Conservation (phyloP, 2,329 filamentous ascomycete genomes). For the Fusarium chuoi region DNA sequence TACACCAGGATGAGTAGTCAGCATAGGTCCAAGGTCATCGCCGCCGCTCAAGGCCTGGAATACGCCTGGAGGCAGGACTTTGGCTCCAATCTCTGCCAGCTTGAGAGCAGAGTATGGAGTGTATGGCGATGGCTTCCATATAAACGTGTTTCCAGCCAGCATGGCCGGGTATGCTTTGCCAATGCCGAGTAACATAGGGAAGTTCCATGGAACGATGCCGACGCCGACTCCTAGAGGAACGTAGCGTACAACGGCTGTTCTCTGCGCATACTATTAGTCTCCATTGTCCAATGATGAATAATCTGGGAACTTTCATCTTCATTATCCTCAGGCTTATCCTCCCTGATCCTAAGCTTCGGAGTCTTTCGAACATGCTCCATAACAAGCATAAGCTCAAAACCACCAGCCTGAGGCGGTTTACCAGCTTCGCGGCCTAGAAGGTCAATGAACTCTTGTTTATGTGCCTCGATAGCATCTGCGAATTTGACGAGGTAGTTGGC, state of each 20-base stretch:
- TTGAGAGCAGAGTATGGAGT: slow-evolving; percentile 69
- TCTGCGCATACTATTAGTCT: slow-evolving; percentile 13
- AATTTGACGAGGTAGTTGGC: slow-evolving; percentile 37
- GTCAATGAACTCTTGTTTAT: slow-evolving; percentile 35
- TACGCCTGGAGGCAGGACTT: slow-evolving; percentile 70
- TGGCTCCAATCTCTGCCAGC: slow-evolving; percentile 64
- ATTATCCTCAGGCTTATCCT: slow-evolving; percentile 33
- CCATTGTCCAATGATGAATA: no score
- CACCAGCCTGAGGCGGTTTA: slow-evolving; percentile 37
- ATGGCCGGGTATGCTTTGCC: slow-evolving; percentile 66
- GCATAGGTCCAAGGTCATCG: slow-evolving; percentile 66
- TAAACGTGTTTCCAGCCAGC: slow-evolving; percentile 65
- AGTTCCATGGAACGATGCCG: slow-evolving; percentile 42
- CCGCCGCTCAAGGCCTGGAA: slow-evolving; percentile 69
- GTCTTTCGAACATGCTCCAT: background rate
- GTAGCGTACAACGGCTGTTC: background rate
- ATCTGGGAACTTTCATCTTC: slow-evolving; percentile 2
- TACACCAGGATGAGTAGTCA: slow-evolving; percentile 66
- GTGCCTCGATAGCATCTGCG: slow-evolving; percentile 43
- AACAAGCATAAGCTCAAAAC: background rate
- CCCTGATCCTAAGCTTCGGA: slow-evolving; percentile 5
- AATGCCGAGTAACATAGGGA: slow-evolving; percentile 28
- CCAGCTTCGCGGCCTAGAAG: slow-evolving; percentile 41
- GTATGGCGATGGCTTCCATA: slow-evolving; percentile 67
- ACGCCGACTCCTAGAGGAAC: slow-evolving; percentile 27